phyloP scores from a whole-genome alignment of 2,329 filamentous ascomycete genomes.

The Decorospora gaudefroyi region DNA sequence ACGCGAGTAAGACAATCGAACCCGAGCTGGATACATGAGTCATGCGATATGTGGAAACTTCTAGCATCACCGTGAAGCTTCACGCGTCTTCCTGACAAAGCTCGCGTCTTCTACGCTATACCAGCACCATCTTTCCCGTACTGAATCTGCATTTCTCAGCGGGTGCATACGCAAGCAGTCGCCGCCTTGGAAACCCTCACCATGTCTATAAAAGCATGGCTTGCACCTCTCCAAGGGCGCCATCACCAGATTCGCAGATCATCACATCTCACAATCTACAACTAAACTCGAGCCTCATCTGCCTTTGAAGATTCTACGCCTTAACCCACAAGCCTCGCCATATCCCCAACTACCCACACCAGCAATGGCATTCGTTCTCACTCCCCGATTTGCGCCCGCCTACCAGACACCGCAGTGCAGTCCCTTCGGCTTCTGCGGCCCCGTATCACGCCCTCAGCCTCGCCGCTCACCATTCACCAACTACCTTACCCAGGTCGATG shows the following conservation, averaged over 20 bases:
- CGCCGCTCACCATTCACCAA: conserved; percentile 31
- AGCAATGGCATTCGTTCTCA: conserved; percentile 45
- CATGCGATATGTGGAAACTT: conserved; percentile 34
- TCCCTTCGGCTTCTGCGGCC: conserved; percentile 35
- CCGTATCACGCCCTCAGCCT: conserved; percentile 24
- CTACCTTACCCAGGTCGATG: conserved; percentile 42
- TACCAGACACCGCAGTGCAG: conserved; percentile 36
- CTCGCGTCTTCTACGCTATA: conserved; percentile 29
- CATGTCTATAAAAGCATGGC: conserved; percentile 42
- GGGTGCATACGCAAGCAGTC: conserved; percentile 27
- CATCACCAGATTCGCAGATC: conserved; percentile 36
- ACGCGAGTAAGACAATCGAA: too few species aligned
- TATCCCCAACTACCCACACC: conserved; percentile 5
- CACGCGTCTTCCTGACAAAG: conserved; percentile 28
- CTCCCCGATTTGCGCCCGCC: conserved; percentile 39
- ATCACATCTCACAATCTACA: conserved; percentile 25
- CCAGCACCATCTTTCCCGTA: conserved; percentile 36
- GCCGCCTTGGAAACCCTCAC: conserved; percentile 31
- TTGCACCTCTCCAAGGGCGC: conserved; percentile 13
- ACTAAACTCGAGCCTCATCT: conserved; percentile 24
- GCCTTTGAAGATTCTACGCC: conserved; percentile 13
- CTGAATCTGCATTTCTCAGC: conserved; percentile 37
- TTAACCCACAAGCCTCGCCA: conserved; percentile 1
- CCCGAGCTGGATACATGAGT: too few species aligned
- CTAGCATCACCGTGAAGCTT: conserved; percentile 30